Evolutionary conservation across 441 rosid genomes (phyloP), one percentile per base, ranked within the genome.

Genomic region (Gossypium lobatum): DNA sequence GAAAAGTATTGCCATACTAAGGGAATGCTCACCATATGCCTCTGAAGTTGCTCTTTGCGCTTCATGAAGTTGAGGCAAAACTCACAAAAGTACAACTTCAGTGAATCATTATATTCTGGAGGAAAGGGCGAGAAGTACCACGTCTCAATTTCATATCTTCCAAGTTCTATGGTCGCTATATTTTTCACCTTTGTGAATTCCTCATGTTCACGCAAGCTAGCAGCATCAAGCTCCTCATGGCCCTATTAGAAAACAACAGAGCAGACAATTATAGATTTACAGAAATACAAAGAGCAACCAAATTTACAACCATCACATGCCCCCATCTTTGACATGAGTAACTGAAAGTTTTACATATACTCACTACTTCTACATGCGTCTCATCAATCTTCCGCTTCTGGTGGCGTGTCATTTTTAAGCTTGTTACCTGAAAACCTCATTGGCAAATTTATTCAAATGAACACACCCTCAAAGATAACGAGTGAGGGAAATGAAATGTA

Each of bases 111-210:
- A 85, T 93, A 96, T 79, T 96, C 99, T 31, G 99, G 97, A 3
- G 97, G 99, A 75, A 96, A 96, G 16, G 99, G 99, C 26, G 99
- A 96, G 87, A 96, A 96, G 85, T 96, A 96, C 99, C 99, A 96
- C 9, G 99, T 96, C 86, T 96, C 99, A 55, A 96, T 96, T 83
- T 96, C 99, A 68, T 96, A 96, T 79, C 97, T 91, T 79, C 99
- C 99, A 77, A 96, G 98, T 83, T 93, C 99, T 63, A 96, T 91
- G 26, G 98, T 96, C 37, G 97, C 98, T 69, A 96, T 96, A 82
- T 96, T 96, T 81, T 96, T 96, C 70, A 96, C 99, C 86, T 96
- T 96, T 10, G 99, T 96, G 75, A 96, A 96, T 76, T 96, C 99
- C 84, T 96, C 99, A 55, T 96, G 99, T 73, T 96, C 99, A 71